Conservation (phyloP, 768 basidiomycete genomes). For the Boletus reticulatus region DNA sequence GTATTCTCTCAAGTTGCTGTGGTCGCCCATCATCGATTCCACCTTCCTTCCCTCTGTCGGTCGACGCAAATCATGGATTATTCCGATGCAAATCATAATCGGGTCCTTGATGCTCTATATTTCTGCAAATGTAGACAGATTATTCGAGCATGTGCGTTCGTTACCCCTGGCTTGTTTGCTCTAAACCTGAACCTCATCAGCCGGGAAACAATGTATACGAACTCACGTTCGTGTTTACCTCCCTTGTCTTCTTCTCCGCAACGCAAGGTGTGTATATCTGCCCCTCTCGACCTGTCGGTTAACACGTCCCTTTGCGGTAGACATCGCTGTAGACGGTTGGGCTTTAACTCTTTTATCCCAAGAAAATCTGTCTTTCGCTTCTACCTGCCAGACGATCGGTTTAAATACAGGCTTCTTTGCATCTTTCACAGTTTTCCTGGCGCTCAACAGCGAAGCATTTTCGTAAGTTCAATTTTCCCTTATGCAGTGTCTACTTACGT, state of each 20-base stretch:
- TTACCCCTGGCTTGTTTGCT: neutral
- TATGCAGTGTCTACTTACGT: slow-evolving; percentile 7
- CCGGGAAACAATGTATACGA: slow-evolving; percentile 75
- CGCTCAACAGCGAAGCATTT: slow-evolving; percentile 93
- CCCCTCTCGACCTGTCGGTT: slow-evolving; percentile 4
- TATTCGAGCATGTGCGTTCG: slow-evolving; percentile 70
- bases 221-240: slow-evolving; percentile 82
- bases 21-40: slow-evolving; percentile 97
- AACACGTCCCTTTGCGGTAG: slow-evolving; percentile 38
- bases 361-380: slow-evolving; percentile 93
- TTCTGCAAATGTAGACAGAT: slow-evolving; percentile 66
- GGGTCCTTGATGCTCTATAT: slow-evolving; percentile 81
- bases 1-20: slow-evolving; percentile 94
- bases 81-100: slow-evolving; percentile 93
- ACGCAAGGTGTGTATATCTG: slow-evolving; percentile 75
- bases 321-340: slow-evolving; percentile 97
- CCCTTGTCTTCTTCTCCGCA: slow-evolving; percentile 91
- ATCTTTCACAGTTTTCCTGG: slow-evolving; percentile 96
- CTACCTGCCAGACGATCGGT: slow-evolving; percentile 97
- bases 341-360: slow-evolving; percentile 84
- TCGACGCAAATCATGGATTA: slow-evolving; percentile 98
- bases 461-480: slow-evolving; percentile 45
- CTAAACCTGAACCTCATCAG: slow-evolving; percentile 40
- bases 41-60: slow-evolving; percentile 79
- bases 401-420: slow-evolving; percentile 94